These are phyloP conservation scores for Leccinum subtestaceum DNA, from an alignment of 768 basidiomycete genomes.

Conservation along the genomic window DNA sequence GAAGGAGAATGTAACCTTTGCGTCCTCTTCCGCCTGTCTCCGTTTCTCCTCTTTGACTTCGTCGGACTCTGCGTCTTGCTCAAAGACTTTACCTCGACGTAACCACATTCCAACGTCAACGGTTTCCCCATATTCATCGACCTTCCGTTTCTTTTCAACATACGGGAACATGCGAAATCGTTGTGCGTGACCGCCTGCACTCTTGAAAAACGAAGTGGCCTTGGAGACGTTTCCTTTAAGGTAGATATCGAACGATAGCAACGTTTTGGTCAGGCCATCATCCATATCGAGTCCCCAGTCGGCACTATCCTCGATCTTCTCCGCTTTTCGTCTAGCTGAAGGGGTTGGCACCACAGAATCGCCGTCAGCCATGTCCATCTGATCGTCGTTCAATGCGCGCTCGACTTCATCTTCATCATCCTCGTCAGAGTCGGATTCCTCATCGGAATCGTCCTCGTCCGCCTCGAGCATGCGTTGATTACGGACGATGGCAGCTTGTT, in stretches of 20 bases:
- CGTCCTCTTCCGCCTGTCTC: conserved; percentile 69
- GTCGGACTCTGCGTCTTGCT: conserved; percentile 84
- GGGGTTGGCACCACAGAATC: conserved; percentile 22
- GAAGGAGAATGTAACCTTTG: conserved; percentile 45
- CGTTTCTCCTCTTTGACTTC: conserved; percentile 72
- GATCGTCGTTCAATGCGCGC: conserved; percentile 50
- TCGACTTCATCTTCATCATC: conserved; percentile 58
- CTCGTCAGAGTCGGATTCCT: conserved; percentile 63
- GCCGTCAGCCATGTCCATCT: conserved; percentile 44
- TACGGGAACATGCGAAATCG: conserved; percentile 98
- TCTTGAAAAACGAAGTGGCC: conserved; percentile 85
- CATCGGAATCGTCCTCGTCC: conserved; percentile 83
- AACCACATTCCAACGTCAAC: conserved; percentile 97
- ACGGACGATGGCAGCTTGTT: conserved; percentile 79
- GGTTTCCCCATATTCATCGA: conserved; percentile 95
- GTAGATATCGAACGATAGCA: conserved; percentile 93
- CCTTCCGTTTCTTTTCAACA: conserved; percentile 85
- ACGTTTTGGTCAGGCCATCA: conserved; percentile 67
- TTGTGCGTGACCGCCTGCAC: conserved; percentile 61
- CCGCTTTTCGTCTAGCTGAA: conserved; percentile 40
- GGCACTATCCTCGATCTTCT: conserved; percentile 48
- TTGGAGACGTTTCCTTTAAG: conserved; percentile 94
- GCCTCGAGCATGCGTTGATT: conserved; percentile 91
- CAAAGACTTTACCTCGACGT: conserved; percentile 84
- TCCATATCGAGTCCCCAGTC: conserved; percentile 78